Base-by-base conservation (phyloP, 192 early-diverging fungal genomes). In the Jimgerdemannia lactiflua region DNA sequence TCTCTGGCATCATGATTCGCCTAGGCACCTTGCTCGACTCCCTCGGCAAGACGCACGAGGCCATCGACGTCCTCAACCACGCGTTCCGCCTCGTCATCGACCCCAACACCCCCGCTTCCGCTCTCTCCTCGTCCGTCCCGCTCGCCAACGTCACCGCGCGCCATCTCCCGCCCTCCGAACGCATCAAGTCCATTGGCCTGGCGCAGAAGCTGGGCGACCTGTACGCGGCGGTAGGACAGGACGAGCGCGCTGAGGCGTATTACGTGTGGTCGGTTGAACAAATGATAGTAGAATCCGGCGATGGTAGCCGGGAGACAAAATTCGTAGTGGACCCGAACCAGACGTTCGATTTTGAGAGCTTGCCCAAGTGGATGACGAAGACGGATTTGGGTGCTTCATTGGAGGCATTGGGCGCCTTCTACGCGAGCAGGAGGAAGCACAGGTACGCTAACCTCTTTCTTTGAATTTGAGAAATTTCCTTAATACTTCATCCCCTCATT, bases 1-100 rank as follows among this genome's bases (percentile, higher is more conserved):
- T 90, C 18, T 88, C 86, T 0, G 89, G 89, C 4, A 90, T 90
- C 54, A 82, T 90, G 85, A 90, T 90, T 67, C 89, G 87, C 54
- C 67, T 85, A 14, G 89, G 85, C 0, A 76, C 83, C 2, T 65
- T 90, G 67, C 79, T 87, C 11, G 84, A 88, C 64, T 75, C 78
- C 7, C 65, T 87, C 69, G 85, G 82, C 0, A 71, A 77, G 18
- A 72, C 67, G 14, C 77, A 76, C 42, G 84, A 90, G 29, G 89
- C 89, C 17, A 76, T 82, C 40, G 81, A 86, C 74, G 83, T 87
- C 2, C 71, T 86, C 19, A 72, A 71, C 4, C 79, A 79, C 80
- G 82, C 85, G 14, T 86, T 83, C 73, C 82, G 83, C 39, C 71
- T 70, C 3, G 72, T 83, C 44, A 80, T 82, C 8, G 66, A 17